Evolutionary conservation across 164 flowering plant species (phyloP), one percentile per base, ranked within the genome.

Genomic region (Magnolia changhungtana): DNA sequence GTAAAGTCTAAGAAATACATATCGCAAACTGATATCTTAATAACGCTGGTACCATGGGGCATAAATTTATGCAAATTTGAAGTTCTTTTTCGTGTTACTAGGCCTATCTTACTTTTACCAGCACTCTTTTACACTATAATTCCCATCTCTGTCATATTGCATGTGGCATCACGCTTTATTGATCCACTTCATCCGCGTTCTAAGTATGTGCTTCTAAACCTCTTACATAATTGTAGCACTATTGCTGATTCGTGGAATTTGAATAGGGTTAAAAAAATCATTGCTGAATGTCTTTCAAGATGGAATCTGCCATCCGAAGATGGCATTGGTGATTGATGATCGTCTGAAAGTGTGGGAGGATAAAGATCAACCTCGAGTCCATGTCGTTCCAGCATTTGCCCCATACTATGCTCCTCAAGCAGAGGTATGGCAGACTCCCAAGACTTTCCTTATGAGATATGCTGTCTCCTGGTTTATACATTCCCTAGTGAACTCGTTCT

Each of bases 331-430:
- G 66, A 95, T 96, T 78, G 99, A 94, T 89, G 99, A 96, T 83
- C 98, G 99, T 66, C 80, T 94, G 78, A 94, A 92, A 84, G 99
- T 96, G 74, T 96, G 99, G 99, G 98, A 94, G 82, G 99, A 94
- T 77, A 87, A 84, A 80, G 99, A 96, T 86, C 99, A 96, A 84
- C 88, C 96, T 61, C 86, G 99, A 63, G 99, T 96, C 77, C 99
- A 96, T 79, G 98, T 94, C 75, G 99, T 96, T 71, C 99, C 99
- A 69, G 96, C 98, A 79, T 96, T 94, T 92, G 96, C 98, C 82
- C 99, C 99, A 49, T 96, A 96, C 80, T 93, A 90, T 85, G 95
- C 99, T 77, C 99, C 99, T 80, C 95, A 92, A 81, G 98, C 99
- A 75, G 98, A 96, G 86, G 99, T 96, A 89, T 72, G 19, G 21